A percentile compares a stretch with the other conserved stretches of the same genome.
Conservation (phyloP, 2,329 filamentous ascomycete species). For the Pseudogymnoascus sp. region DNA sequence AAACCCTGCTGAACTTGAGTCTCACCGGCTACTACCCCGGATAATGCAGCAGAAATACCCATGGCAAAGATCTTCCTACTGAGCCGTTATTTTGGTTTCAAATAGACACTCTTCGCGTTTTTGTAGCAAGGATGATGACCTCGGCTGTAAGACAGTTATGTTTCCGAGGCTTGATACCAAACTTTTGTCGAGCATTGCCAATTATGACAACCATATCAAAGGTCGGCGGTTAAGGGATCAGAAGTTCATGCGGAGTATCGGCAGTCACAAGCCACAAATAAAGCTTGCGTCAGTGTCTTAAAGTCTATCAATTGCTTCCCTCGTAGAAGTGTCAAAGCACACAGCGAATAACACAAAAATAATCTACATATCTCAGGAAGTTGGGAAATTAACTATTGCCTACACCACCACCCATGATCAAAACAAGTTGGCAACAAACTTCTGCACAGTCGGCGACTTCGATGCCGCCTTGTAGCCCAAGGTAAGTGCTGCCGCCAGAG, state of each 20-base stretch:
- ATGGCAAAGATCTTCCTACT: background rate
- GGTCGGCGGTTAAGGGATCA: background rate
- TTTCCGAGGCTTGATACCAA: background rate
- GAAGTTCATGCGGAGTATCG: background rate
- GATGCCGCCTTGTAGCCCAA: background rate
- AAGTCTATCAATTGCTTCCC: conserved; percentile 1
- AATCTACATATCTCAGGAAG: background rate
- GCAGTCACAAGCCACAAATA: background rate
- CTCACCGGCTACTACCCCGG: background rate
- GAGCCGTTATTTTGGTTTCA: background rate
- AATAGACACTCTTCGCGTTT: background rate
- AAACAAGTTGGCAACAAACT: background rate
- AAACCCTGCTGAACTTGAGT: background rate
- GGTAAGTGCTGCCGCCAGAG: conserved; percentile 3
- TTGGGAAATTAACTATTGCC: background rate
- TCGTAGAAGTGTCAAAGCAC: background rate
- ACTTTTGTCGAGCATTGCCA: background rate
- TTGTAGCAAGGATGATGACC: background rate
- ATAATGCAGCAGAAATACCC: background rate
- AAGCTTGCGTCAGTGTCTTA: background rate
- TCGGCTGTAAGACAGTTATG: background rate
- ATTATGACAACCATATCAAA: background rate
- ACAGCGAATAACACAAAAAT: background rate
- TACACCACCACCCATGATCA: background rate
- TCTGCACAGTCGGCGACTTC: background rate